These are phyloP conservation scores for Botrytis paeoniae DNA, from an alignment of 2,329 filamentous ascomycete genomes.

Conservation along the genomic window DNA sequence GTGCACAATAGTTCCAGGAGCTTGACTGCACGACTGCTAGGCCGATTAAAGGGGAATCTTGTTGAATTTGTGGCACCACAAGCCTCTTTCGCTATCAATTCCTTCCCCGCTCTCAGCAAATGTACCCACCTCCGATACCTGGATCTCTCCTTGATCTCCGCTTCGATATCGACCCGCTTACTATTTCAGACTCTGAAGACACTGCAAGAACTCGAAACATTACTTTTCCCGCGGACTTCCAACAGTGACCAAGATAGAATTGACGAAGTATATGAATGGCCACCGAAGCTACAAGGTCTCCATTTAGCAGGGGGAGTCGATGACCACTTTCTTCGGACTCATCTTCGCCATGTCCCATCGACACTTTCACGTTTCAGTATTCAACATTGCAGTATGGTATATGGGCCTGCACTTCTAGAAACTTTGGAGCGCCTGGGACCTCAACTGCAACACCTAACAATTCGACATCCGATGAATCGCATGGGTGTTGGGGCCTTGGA, in stretches of 20 bases:
- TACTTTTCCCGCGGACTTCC: conserved; percentile 37
- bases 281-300: conserved; percentile 34
- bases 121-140: conserved; percentile 35
- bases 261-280: conserved; percentile 32
- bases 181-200: conserved; percentile 36
- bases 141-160: conserved; percentile 36
- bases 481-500: conserved; percentile 31
- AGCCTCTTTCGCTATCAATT: conserved; percentile 38
- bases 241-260: conserved; percentile 24
- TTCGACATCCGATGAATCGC: conserved; percentile 37
- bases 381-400: conserved; percentile 36
- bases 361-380: conserved; percentile 34
- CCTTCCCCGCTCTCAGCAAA: conserved; percentile 38
- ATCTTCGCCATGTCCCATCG: conserved; percentile 28
- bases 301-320: conserved; percentile 37
- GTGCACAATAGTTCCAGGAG: conserved; percentile 36
- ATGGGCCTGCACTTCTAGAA: conserved; percentile 25
- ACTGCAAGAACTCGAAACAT: conserved; percentile 33
- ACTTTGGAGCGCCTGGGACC: conserved; percentile 30
- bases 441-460: conserved; percentile 35
- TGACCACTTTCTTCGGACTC: conserved; percentile 32
- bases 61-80: conserved; percentile 39
- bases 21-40: conserved; percentile 36
- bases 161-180: conserved; percentile 34
- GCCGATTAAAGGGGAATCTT: conserved; percentile 37